A percentile compares a stretch with the other conserved stretches of the same genome.
phyloP scores from a whole-genome alignment of 306 rosid species.

The Inga leiocalycina region DNA sequence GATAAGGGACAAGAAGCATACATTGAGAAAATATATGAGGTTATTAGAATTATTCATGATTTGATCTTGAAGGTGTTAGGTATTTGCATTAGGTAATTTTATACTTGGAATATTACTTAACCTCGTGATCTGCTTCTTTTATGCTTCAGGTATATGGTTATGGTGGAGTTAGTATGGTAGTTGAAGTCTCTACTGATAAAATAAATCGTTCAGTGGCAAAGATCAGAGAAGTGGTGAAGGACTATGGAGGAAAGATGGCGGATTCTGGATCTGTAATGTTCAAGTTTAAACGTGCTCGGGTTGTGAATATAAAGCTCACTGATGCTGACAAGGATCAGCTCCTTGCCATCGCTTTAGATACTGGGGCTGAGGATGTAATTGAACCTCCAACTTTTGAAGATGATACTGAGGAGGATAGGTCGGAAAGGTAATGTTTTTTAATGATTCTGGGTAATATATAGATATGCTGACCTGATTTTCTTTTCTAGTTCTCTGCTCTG shows the following conservation, averaged over 20 bases:
- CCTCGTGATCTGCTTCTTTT: conserved; percentile 13
- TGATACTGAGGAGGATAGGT: conserved; percentile 76
- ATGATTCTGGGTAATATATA: conserved; percentile 8
- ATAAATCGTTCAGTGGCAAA: conserved; percentile 79
- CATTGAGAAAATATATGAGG: conserved; percentile 87
- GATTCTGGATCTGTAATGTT: conserved; percentile 88
- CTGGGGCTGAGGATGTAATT: conserved; percentile 94
- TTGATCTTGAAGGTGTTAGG: neutral
- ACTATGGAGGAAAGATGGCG: conserved; percentile 97
- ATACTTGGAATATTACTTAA: conserved; percentile 23
- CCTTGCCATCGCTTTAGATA: conserved; percentile 72
- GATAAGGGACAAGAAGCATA: conserved; percentile 95
- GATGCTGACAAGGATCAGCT: conserved; percentile 84
- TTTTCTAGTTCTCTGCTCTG: conserved; percentile 22
- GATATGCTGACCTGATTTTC: neutral
- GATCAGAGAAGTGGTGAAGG: conserved; percentile 80
- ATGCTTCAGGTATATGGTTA: conserved; percentile 75
- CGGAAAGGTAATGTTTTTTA: conserved; percentile 59
- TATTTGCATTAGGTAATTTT: conserved; percentile 21
- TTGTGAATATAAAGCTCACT: conserved; percentile 66
- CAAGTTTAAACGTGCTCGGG: conserved; percentile 84
- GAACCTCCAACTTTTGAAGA: conserved; percentile 84
- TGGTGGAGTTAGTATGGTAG: conserved; percentile 93
- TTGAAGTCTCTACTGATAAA: conserved; percentile 92
- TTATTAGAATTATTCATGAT: conserved; percentile 34